Evolutionary conservation across 345 rosid species (phyloP).

Genomic region (Adansonia digitata): DNA sequence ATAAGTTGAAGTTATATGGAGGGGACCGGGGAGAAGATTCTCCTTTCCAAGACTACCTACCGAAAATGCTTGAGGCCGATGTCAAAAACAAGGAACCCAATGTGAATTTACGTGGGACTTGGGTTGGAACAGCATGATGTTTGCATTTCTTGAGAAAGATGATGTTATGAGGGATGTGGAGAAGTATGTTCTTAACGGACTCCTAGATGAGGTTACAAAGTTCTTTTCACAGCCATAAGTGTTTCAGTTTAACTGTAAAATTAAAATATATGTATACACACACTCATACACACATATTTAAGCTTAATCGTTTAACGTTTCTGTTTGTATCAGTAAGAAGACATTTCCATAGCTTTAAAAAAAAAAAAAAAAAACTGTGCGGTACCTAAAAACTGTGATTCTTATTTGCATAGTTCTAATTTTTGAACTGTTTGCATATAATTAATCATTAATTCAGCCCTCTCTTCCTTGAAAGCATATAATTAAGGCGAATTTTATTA

Average conservation of each 20-base stretch:
- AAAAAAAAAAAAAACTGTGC: no score
- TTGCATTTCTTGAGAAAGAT: constrained; percentile 52
- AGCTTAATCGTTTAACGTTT: not conserved
- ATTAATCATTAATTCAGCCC: not conserved
- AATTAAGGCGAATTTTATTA: not conserved
- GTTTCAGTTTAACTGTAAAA: not conserved
- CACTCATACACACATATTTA: no score
- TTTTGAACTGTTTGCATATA: not conserved
- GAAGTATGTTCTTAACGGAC: constrained; percentile 53
- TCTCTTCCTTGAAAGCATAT: not conserved
- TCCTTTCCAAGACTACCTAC: constrained; percentile 49
- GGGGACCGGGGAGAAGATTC: constrained; percentile 32
- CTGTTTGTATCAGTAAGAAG: not conserved
- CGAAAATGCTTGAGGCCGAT: constrained; percentile 61
- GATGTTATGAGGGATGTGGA: constrained; percentile 72
- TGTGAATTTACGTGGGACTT: constrained; percentile 80
- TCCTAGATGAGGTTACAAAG: constrained; percentile 64
- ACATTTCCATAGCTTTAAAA: not conserved
- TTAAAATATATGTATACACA: no score
- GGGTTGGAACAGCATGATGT: constrained; percentile 55
- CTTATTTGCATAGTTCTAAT: not conserved
- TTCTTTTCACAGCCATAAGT: constrained; percentile 26
- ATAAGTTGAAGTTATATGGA: constrained; percentile 48
- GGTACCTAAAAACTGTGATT: not conserved
- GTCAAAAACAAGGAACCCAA: constrained; percentile 44